Conservation (phyloP, 2,329 filamentous ascomycete species). For the Albifimbria verrucaria region DNA sequence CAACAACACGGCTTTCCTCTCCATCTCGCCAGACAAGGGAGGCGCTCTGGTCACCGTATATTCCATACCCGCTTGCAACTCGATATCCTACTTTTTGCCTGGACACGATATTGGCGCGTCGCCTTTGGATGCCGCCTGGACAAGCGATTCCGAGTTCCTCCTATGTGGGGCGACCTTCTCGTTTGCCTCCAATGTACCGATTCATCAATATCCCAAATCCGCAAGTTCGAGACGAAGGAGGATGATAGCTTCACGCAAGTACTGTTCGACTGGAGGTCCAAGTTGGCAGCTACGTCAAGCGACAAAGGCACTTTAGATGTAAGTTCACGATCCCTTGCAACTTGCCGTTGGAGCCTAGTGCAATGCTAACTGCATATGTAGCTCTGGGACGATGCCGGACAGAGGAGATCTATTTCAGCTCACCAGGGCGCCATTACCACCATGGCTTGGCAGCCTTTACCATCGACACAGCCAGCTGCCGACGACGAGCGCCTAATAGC, state of each 20-base stretch:
- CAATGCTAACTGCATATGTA: too few relatives aligned
- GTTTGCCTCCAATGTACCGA: conserved; percentile 45
- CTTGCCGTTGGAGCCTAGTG: too few relatives aligned
- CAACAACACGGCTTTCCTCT: conserved; percentile 50
- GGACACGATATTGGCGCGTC: conserved; percentile 49
- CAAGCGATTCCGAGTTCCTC: conserved; percentile 54
- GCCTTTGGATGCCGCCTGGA: conserved; percentile 59
- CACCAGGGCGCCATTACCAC: conserved; percentile 57
- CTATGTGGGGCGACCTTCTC: conserved; percentile 56
- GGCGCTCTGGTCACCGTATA: conserved; percentile 57
- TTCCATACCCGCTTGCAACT: conserved; percentile 36
- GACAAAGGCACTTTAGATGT: conserved; percentile 60
- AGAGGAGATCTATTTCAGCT: conserved; percentile 53
- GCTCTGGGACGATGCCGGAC: conserved; percentile 55
- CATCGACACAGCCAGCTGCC: conserved; percentile 26
- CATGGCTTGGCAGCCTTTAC: conserved; percentile 58
- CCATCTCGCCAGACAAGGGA: conserved; percentile 52
- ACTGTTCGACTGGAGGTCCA: conserved; percentile 52
- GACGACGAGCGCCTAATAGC: conserved; percentile 57
- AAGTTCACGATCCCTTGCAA: conserved; percentile 32
- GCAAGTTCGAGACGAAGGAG: conserved; percentile 50
- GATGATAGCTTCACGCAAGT: conserved; percentile 54
- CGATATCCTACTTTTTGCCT: conserved; percentile 44
- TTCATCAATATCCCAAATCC: conserved; percentile 40
- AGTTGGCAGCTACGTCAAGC: conserved; percentile 55